phyloP scores from a whole-genome alignment of 169 alveolate genomes.

The Eimeria necatrix region DNA sequence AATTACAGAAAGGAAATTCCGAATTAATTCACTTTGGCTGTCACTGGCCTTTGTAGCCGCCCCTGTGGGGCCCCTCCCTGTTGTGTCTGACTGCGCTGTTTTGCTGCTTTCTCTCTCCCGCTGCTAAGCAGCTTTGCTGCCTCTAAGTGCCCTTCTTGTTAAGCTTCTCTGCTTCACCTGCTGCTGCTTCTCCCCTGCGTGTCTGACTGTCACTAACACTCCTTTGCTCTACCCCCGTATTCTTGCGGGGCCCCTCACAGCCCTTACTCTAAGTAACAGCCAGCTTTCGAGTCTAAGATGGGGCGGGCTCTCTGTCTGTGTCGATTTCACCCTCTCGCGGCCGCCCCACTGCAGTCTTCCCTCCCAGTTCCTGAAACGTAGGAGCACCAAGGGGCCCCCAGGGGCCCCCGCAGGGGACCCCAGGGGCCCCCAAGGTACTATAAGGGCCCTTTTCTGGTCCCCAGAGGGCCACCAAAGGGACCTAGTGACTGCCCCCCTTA shows the following conservation, averaged over 20 bases:
- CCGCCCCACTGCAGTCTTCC: no score
- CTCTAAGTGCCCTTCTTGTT: neutral
- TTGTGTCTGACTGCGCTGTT: neutral
- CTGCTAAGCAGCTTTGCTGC: neutral
- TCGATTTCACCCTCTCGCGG: neutral
- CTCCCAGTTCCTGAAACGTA: neutral
- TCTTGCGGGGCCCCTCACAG: no score
- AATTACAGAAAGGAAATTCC: no score
- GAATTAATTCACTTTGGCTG: no score
- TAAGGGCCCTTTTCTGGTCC: no score
- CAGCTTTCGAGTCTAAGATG: no score
- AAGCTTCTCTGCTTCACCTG: neutral
- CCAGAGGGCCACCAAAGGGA: no score
- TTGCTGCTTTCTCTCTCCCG: neutral
- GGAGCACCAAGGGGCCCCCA: neutral
- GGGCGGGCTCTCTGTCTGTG: neutral
- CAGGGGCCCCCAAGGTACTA: neutral
- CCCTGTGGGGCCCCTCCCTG: neutral
- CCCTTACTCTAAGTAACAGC: no score
- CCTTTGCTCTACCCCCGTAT: neutral
- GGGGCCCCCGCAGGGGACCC: neutral
- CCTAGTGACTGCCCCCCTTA: no score
- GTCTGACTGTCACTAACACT: neutral
- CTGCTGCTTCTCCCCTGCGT: neutral
- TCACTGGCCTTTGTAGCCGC: no score